phyloP scores from a whole-genome alignment of 2,329 filamentous ascomycete species.

The Colletotrichum sidae region DNA sequence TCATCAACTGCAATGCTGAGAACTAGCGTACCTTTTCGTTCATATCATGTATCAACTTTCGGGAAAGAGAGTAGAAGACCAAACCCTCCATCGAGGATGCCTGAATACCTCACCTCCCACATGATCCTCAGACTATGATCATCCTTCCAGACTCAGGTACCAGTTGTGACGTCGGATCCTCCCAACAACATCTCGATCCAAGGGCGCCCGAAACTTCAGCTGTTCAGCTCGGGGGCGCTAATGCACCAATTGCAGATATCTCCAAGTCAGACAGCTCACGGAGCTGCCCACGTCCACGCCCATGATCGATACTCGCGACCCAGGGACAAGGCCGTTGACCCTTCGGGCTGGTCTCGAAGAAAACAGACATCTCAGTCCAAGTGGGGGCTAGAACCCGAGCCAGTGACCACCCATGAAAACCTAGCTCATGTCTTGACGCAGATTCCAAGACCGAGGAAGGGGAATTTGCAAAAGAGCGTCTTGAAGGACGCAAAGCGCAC shows the following conservation, averaged over 20 bases:
- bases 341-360: conserved; percentile 2
- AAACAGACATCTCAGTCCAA: not conserved
- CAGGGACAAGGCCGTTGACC: conserved; percentile 8
- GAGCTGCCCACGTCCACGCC: not conserved
- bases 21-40: too few species aligned
- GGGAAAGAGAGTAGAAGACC: too few species aligned
- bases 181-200: too few species aligned
- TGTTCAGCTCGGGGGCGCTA: not conserved
- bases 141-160: too few species aligned
- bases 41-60: too few species aligned
- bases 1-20: too few species aligned
- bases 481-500: not conserved
- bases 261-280: not conserved
- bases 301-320: too few species aligned
- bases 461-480: not conserved
- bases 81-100: too few species aligned
- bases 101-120: too few species aligned
- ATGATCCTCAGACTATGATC: too few species aligned
- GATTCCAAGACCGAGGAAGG: conserved; percentile 28
- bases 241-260: conserved; percentile 20
- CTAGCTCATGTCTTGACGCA: conserved; percentile 20
- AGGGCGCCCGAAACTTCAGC: too few species aligned
- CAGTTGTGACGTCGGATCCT: too few species aligned
- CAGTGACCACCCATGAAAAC: conserved; percentile 7
- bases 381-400: conserved; percentile 1